Percentiles rank a stretch among this genome's conserved stretches.
These are phyloP conservation scores for Anacardium occidentale DNA, from an alignment of 345 rosid species.

Conservation along the genomic window DNA sequence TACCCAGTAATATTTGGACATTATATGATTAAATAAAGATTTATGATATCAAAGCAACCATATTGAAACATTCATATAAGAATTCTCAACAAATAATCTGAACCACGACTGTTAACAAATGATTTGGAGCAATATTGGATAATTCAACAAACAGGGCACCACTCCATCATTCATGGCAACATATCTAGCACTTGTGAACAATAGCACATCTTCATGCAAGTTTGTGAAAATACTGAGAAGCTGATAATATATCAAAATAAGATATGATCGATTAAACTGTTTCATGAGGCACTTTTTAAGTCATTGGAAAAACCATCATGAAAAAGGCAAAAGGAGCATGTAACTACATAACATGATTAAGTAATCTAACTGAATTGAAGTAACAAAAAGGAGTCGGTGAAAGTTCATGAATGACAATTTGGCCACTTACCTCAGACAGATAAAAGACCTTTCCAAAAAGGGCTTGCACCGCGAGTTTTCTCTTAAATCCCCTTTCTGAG, in stretches of 20 bases:
- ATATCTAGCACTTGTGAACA: not conserved
- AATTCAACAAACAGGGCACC: not conserved
- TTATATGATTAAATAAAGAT: not conserved
- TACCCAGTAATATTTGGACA: not conserved
- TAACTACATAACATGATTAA: not conserved
- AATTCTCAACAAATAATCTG: not conserved
- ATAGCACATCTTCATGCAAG: not conserved
- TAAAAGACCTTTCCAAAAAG: slow-evolving; percentile 90
- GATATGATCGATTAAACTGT: not conserved
- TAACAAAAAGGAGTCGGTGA: not conserved
- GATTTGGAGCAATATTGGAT: not conserved
- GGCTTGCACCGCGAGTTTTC: slow-evolving; percentile 88
- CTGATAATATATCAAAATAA: not conserved
- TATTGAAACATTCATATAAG: slow-evolving; percentile 3
- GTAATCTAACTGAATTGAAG: not conserved
- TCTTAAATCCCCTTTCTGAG: slow-evolving; percentile 84
- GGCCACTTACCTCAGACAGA: slow-evolving; percentile 67
- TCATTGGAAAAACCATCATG: not conserved
- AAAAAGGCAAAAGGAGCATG: not conserved
- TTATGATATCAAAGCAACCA: slow-evolving; percentile 9
- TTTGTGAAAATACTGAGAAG: not conserved
- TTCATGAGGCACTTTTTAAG: not conserved
- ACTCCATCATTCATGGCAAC: not conserved
- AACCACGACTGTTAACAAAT: not conserved
- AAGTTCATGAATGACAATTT: not conserved